Base-by-base conservation (phyloP, 1,139 yeast genomes). In the Scheffersomyces cryptocercus region DNA sequence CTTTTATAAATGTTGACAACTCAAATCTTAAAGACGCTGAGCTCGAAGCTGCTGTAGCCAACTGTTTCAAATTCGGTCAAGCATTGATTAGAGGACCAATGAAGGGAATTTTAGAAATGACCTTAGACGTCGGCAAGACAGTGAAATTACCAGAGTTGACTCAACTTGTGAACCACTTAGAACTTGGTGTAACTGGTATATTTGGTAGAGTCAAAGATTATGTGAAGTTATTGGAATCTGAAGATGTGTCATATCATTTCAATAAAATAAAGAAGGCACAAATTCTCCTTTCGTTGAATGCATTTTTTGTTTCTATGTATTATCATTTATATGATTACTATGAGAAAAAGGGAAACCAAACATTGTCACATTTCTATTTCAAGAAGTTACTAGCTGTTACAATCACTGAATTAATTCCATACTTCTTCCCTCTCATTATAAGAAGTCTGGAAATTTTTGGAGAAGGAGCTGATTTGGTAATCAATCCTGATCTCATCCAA, bases 401-500 rank as follows among this genome's bases (percentile, higher is more conserved):
- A 14, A 20, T 31, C 11, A 20, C 24, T 5, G 73, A 70, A 29
- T 52, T 70, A 8, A 67, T 71, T 70, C 75, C 74, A 0, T 64
- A 65, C 45, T 70, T 66, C 47, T 58, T 59, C 42, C 63, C 62
- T 8, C 55, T 71, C 38, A 52, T 70, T 37, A 67, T 68, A 16
- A 62, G 62, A 43, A 56, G 61, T 31, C 65, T 61, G 24, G 61
- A 64, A 13, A 59, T 63, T 28, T 68, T 70, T 50, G 80, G 35
- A 5, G 35, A 31, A 14, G 35, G 35, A 5, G 15, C 35, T 14
- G 35, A 75, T 46, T 62, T 68, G 58, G 47, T 70, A 13, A 50
- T 75, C 30, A 75, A 75, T 40, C 80, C 81, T 2, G 52, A 62
- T 3, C 50, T 77, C 24, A 67, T 73, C 36, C 61, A 60, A 43